phyloP scores from a whole-genome alignment of 306 rosid genomes.

The Glycine tomentella region DNA sequence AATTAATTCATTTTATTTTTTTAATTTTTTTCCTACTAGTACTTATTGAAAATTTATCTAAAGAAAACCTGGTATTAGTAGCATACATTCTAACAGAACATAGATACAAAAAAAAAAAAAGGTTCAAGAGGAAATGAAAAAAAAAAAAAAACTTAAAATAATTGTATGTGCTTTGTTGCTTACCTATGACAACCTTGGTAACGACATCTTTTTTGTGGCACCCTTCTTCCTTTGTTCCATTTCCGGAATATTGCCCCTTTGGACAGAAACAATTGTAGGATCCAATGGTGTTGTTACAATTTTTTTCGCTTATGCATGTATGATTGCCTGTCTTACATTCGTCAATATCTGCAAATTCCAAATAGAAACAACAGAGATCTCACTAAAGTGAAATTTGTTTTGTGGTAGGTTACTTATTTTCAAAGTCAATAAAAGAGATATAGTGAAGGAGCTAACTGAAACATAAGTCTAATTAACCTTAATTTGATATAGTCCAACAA shows the following conservation, averaged over 20 bases:
- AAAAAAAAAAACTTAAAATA: too few species aligned
- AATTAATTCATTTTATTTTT: too few species aligned
- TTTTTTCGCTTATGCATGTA: not conserved
- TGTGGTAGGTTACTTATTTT: not conserved
- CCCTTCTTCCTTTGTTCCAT: slow-evolving; percentile 25
- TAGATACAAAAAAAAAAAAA: too few species aligned
- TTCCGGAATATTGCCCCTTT: not conserved
- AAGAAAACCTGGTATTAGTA: too few species aligned
- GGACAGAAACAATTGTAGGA: slow-evolving; percentile 12
- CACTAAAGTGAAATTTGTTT: not conserved
- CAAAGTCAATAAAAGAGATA: not conserved
- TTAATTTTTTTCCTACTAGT: too few species aligned
- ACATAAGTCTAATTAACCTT: too few species aligned
- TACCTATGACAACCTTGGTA: slow-evolving; percentile 2
- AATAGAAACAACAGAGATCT: not conserved
- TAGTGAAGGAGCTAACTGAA: too few species aligned
- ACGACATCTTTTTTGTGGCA: not conserved
- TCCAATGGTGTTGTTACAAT: slow-evolving; percentile 29
- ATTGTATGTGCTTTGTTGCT: not conserved
- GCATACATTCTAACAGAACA: too few species aligned
- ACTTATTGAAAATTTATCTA: too few species aligned
- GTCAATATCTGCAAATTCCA: slow-evolving; percentile 5
- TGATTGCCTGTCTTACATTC: not conserved
- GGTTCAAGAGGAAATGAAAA: too few species aligned
- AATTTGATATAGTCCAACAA: too few species aligned